Base-by-base conservation (phyloP, 345 rosid species). In the Ricinus communis region DNA sequence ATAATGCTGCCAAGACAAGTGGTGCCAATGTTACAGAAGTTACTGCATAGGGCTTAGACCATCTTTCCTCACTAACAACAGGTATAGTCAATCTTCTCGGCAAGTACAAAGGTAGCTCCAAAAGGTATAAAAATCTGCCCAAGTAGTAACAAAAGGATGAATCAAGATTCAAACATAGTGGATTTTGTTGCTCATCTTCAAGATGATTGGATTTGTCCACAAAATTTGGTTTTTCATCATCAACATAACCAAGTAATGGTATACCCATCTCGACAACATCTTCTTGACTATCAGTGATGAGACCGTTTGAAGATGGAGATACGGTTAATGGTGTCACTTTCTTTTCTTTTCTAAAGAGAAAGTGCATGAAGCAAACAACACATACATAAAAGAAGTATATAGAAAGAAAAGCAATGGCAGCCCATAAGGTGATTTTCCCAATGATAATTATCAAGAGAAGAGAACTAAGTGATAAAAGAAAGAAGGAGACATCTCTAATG, bases 61-160 rank as follows among this genome's bases (percentile, higher is more conserved):
- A 95, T 51, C 65, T 78, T 19, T 82, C 83, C 73, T 85, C 97
- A 38, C 83, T 73, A 25, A 85, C 88, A 15, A 88, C 83, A 1
- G 99, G 97, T 49, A 95, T 90, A 0, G 99, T 92, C 72, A 92
- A 66, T 75, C 82, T 87, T 76, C 99, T 86, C 13, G 97, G 97
- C 68, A 95, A 67, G 84, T 80, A 86, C 1, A 95, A 81, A 68
- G 99, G 97, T 33, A 90, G 63, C 74, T 91, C 92, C 69, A 92
- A 74, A 49, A 87, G 68, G 51, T 75, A 13, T 13, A 85, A 65
- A 15, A 86, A 53, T 80, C 74, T 71, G 25, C 61, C 61, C 43
- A 79, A 31, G 82, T 72, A 66, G 40, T 38, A 25, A 13, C 75
- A 58, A 45, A 74, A 70, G 4, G 79, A 55, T 22, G 86, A 63